Percentiles rank a stretch among this genome's conserved stretches.
Conservation (phyloP, 176 grass and related monocot species). For the sorghum (Sorghum bicolor) region Sorghum_bicolor_NCBIv3 NC_012870.2:67180001-67180500, state of each 20-base stretch:
- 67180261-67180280: not conserved
- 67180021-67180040: not conserved
- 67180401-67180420: conserved; percentile 40
- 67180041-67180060: not conserved
- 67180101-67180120: not conserved
- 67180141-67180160: not conserved
- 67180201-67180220: conserved; percentile 29
- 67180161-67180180: not conserved
- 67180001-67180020: conserved; percentile 23
- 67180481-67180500: too few species aligned
- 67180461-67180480: not conserved
- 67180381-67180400: conserved; percentile 33
- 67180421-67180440: not conserved
- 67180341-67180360: conserved; percentile 6
- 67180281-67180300: not conserved
- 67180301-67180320: not conserved
- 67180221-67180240: not conserved
- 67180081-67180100: not conserved
- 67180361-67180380: not conserved
- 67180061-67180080: conserved; percentile 10
- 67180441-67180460: not conserved
- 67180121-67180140: not conserved
- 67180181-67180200: not conserved
- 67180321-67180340: conserved; percentile 21
- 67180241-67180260: not conserved